These are phyloP conservation scores for Colletotrichum sidae DNA, from an alignment of 2,329 filamentous ascomycete species.

Conservation along the genomic window DNA sequence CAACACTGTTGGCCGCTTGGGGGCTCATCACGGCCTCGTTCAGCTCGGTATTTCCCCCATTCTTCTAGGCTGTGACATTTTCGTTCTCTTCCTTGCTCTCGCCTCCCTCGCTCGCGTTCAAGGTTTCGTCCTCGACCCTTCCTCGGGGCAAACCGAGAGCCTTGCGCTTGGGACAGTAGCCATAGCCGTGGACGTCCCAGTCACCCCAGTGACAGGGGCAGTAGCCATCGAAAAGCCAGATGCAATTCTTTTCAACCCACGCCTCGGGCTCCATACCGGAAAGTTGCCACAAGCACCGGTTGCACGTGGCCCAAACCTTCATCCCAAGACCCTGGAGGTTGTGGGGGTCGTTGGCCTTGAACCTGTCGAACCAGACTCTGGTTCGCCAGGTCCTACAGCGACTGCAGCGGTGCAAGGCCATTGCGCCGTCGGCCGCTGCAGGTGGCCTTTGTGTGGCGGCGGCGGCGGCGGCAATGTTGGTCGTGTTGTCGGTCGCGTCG, in stretches of 20 bases:
- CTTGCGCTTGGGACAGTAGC: not conserved
- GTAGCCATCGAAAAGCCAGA: conserved; percentile 6
- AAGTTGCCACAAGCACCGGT: conserved; percentile 12
- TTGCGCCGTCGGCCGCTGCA: not conserved
- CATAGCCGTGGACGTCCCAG: not conserved
- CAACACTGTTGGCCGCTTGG: no score
- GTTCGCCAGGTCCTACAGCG: not conserved
- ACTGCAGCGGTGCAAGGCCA: not conserved
- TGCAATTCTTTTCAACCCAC: conserved; percentile 1
- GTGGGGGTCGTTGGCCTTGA: not conserved
- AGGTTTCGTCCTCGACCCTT: not conserved
- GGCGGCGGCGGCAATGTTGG: not conserved
- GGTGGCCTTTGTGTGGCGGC: not conserved
- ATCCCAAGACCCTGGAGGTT: not conserved
- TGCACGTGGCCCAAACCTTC: conserved; percentile 5
- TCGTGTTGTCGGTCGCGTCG: not conserved
- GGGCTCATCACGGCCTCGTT: no score
- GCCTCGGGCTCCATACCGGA: not conserved
- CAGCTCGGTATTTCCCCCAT: no score
- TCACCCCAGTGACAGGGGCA: conserved; percentile 10
- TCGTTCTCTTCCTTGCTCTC: not conserved
- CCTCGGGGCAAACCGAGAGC: no score
- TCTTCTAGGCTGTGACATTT: not conserved
- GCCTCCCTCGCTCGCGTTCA: not conserved
- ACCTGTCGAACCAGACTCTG: not conserved